A percentile compares a stretch with the other conserved stretches of the same genome.
phyloP scores from a whole-genome alignment of 2,329 filamentous ascomycete genomes.

The Colletotrichum tanaceti region DNA sequence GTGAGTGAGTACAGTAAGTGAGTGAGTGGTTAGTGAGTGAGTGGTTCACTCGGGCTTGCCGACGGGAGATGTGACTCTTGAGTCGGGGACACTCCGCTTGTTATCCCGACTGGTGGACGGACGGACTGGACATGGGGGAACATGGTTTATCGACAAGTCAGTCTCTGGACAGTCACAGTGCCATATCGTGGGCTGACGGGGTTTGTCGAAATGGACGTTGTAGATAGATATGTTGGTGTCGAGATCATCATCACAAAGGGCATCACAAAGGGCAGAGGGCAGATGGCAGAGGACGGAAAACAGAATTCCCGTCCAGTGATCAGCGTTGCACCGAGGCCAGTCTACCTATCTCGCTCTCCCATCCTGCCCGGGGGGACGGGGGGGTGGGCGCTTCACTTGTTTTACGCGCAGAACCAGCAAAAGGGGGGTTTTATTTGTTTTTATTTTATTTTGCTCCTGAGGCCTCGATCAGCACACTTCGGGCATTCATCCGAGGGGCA shows the following conservation, averaged over 20 bases:
- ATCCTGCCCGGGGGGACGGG: too few relatives aligned
- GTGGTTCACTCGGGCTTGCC: constrained; percentile 6
- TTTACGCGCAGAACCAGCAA: constrained; percentile 8
- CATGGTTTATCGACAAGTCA: too few relatives aligned
- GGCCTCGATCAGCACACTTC: constrained; percentile 6
- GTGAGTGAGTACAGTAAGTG: too few relatives aligned
- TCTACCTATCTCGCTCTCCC: too few relatives aligned
- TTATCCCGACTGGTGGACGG: background rate
- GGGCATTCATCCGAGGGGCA: too few relatives aligned
- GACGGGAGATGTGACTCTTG: background rate
- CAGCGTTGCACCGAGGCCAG: constrained; percentile 12
- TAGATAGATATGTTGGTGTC: background rate
- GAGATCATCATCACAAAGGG: too few relatives aligned
- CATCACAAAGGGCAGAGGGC: too few relatives aligned
- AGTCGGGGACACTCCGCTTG: constrained; percentile 16
- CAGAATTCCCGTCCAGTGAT: background rate
- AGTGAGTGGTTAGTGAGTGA: too few relatives aligned
- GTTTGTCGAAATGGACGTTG: background rate
- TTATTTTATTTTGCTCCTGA: background rate
- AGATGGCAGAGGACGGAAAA: background rate
- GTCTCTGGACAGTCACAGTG: too few relatives aligned
- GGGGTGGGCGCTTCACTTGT: background rate
- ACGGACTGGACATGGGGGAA: too few relatives aligned
- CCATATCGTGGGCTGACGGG: constrained; percentile 10
- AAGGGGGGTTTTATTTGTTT: too few relatives aligned